Percentiles rank a stretch among this genome's conserved stretches.
These are phyloP conservation scores for Leccinum broughii DNA, from an alignment of 768 basidiomycete species.

Conservation along the genomic window DNA sequence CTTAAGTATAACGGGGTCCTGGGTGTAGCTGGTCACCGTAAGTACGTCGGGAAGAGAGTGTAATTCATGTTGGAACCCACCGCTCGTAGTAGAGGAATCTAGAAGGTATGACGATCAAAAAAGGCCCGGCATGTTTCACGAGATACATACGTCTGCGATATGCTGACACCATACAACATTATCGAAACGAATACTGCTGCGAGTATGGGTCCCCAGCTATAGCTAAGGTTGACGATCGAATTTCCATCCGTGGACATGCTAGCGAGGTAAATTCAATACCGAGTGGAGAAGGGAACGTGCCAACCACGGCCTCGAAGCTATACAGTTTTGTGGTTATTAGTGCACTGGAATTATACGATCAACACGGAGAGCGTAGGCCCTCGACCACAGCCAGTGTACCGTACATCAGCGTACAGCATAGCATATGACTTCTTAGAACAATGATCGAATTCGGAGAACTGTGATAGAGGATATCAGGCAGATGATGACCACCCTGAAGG, in stretches of 20 bases:
- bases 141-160: conserved; percentile 26
- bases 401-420: not conserved
- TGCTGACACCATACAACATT: conserved; percentile 26
- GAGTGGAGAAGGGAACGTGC: not conserved
- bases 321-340: conserved; percentile 15
- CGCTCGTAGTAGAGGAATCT: conserved; percentile 29
- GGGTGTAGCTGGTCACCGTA: conserved; percentile 13
- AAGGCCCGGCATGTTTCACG: not conserved
- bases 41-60: not conserved
- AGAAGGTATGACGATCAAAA: not conserved
- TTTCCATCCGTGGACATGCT: conserved; percentile 15
- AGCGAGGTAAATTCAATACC: not conserved
- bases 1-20: conserved; percentile 12
- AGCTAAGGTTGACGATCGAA: conserved; percentile 7
- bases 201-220: conserved; percentile 28
- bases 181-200: conserved; percentile 21
- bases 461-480: not conserved
- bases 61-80: conserved; percentile 12
- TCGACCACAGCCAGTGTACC: not conserved
- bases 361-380: conserved; percentile 2
- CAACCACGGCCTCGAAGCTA: not conserved
- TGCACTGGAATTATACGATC: conserved; percentile 7
- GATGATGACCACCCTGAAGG: not conserved
- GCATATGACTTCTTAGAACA: not conserved
- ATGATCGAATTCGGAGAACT: not conserved